Evolutionary conservation across 2,329 filamentous ascomycete genomes (phyloP).

Genomic region (Knufia petricola): DNA sequence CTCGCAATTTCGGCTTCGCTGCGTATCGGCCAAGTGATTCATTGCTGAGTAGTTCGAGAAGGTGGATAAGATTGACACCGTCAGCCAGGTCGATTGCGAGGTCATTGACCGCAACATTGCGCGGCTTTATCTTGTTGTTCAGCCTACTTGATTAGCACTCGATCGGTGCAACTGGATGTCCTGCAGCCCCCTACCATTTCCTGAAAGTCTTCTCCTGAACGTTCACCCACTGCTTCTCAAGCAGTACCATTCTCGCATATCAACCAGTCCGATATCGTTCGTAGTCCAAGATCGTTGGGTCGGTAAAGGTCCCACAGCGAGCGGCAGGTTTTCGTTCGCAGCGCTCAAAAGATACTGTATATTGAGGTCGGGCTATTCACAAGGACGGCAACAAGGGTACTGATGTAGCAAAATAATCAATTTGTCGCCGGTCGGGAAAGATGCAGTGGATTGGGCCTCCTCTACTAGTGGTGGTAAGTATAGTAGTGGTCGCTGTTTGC

Average conservation of each 20-base stretch:
- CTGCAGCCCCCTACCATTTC: too few species aligned
- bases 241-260: conserved; percentile 34
- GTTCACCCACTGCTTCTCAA: conserved; percentile 56
- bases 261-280: conserved; percentile 8
- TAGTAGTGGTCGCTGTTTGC: background rate
- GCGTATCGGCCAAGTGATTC: conserved; percentile 96
- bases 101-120: conserved; percentile 72
- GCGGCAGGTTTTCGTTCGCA: background rate
- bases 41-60: conserved; percentile 88
- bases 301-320: background rate
- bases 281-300: background rate
- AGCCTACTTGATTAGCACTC: conserved; percentile 51
- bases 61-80: conserved; percentile 90
- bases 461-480: too few species aligned
- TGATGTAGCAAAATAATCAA: too few species aligned
- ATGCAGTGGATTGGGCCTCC: too few species aligned
- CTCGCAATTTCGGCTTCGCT: conserved; percentile 86
- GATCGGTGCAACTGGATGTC: too few species aligned
- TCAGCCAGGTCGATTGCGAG: conserved; percentile 84
- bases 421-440: too few species aligned
- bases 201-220: conserved; percentile 99
- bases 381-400: background rate
- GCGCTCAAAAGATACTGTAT: too few species aligned
- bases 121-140: conserved; percentile 81
- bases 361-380: background rate